Percentiles rank a stretch among this genome's conserved stretches.
Evolutionary conservation across 352 stramenopile species (phyloP).

Genomic region (Globisporangium okanoganense): DNA sequence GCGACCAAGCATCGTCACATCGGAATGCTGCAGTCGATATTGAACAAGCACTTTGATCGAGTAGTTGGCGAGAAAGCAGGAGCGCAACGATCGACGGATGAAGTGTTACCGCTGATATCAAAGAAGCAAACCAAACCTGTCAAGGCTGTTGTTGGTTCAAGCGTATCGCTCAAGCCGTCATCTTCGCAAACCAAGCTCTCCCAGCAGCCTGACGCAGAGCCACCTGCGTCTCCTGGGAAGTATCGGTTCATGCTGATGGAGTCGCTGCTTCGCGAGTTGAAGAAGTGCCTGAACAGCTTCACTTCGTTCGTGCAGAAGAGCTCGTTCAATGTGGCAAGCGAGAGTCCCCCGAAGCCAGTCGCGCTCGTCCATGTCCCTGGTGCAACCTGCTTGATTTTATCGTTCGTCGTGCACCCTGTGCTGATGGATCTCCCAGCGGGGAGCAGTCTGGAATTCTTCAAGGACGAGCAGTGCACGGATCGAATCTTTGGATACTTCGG

Average conservation of each 20-base stretch:
- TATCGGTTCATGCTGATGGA: conserved; percentile 68
- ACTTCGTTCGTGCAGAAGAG: conserved; percentile 38
- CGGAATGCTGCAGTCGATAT: conserved; percentile 35
- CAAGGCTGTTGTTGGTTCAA: conserved; percentile 13
- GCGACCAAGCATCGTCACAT: conserved; percentile 20
- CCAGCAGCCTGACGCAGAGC: conserved; percentile 27
- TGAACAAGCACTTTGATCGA: conserved; percentile 57
- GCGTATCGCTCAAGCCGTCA: conserved; percentile 17
- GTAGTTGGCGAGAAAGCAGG: conserved; percentile 10
- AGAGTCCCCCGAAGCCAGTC: conserved; percentile 59
- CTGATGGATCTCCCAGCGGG: conserved; percentile 75
- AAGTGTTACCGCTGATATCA: conserved; percentile 16
- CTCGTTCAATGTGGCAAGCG: conserved; percentile 63
- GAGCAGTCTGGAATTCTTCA: conserved; percentile 68
- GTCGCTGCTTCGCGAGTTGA: conserved; percentile 47
- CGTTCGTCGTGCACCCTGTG: conserved; percentile 74
- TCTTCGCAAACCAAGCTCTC: conserved; percentile 26
- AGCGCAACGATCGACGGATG: conserved; percentile 20
- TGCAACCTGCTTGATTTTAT: conserved; percentile 67
- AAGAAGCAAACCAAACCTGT: conserved; percentile 41
- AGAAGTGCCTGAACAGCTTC: conserved; percentile 45
- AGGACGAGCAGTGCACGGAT: conserved; percentile 53
- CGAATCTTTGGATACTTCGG: conserved; percentile 74
- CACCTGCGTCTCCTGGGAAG: conserved; percentile 30
- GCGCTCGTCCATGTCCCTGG: conserved; percentile 56